Conservation (phyloP, 2,329 filamentous ascomycete species). For the Ophiostoma ulmi region DNA sequence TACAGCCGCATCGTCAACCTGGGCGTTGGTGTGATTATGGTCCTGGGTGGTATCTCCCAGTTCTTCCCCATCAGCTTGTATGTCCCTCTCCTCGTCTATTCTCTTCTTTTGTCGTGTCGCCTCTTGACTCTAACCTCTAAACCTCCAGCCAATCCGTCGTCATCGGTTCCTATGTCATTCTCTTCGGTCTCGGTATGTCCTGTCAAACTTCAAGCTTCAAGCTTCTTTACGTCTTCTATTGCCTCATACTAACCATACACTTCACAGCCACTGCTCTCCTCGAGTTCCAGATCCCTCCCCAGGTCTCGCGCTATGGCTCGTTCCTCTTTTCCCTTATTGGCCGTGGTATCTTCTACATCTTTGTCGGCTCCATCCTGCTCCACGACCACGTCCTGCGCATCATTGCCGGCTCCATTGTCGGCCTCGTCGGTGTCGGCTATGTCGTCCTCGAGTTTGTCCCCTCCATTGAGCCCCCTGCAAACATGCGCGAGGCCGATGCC, state of each 20-base stretch:
- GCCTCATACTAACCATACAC: not conserved
- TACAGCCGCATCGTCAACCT: conserved; percentile 89
- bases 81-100: conserved; percentile 33
- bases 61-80: conserved; percentile 61
- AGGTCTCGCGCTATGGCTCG: conserved; percentile 86
- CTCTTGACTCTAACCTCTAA: conserved; percentile 5
- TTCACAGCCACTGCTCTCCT: conserved; percentile 61
- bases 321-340: conserved; percentile 98
- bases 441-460: conserved; percentile 69
- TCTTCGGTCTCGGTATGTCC: conserved; percentile 76
- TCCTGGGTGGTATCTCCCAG: conserved; percentile 73
- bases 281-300: conserved; percentile 93
- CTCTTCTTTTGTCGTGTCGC: not conserved
- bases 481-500: conserved; percentile 73
- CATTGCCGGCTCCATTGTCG: conserved; percentile 73
- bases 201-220: not conserved
- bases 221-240: not conserved
- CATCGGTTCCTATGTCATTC: conserved; percentile 77
- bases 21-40: conserved; percentile 77
- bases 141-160: conserved; percentile 61
- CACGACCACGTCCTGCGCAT: conserved; percentile 61
- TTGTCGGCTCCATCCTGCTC: conserved; percentile 81
- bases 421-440: conserved; percentile 73
- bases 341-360: conserved; percentile 94
- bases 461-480: conserved; percentile 72